Evolutionary conservation across 805 yeast species (phyloP), one percentile per base, ranked within the genome.

Genomic region (Kuraishia capsulata): DNA sequence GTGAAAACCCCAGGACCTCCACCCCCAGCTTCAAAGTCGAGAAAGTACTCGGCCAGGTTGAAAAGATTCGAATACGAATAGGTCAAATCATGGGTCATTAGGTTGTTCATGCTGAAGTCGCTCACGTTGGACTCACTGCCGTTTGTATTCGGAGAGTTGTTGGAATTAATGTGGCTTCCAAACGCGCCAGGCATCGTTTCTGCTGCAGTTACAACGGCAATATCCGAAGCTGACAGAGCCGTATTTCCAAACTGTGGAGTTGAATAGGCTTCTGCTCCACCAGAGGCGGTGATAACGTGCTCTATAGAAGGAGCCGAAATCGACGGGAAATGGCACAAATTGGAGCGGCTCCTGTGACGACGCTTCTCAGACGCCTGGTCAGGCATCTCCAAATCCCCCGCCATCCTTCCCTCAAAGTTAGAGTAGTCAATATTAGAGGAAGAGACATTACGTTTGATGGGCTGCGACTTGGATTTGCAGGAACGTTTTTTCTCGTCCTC

Each of bases 11-110:
- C 26, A 11, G 31, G 14, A 17, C 6, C 14, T 5, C 14, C 31
- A 8, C 14, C 32, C 20, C 30, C 23, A 24, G 6, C 32, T 30
- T 43, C 50, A 21, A 43, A 16, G 13, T 59, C 62, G n/a, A 54
- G 30, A 32, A 54, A 30, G 34, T 52, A 56, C 10, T 45, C 52
- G 1, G 65, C 64, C 14, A 60, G 38, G 29, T 49, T 54, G 36
- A 60, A 51, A 50, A 59, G 46, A 30, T 51, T 57, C 31, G 57
- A 62, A 19, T 56, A 48, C 13, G 54, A 33, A 6, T 40, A 39
- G 13, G 23, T 20, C 18, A 20, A 14, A 31, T 38, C 41, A 11
- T 33, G 31, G n/a, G 23, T 17, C 14, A 28, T 28, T 5, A 40
- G 28, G 17, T 34, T 36, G 23, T 11, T n/a, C 10, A 35, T n/a